Evolutionary conservation across 352 stramenopile genomes (phyloP), one percentile per base, ranked within the genome.

Genomic region (Elongisporangium undulatum): DNA sequence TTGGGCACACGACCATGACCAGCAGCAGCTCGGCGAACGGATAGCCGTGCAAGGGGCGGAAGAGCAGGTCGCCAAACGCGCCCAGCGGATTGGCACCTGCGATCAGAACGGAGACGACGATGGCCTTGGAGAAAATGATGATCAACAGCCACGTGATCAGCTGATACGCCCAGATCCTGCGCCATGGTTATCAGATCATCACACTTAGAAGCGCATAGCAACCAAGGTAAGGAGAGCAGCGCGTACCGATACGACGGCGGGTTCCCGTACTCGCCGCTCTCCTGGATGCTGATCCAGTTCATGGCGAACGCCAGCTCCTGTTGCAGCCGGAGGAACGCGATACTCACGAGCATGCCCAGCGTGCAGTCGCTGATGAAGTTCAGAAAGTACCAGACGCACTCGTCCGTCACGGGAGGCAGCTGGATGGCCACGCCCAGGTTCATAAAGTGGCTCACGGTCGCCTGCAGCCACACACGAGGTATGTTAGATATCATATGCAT

Each of bases 311-410:
- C 80, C 49, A 91, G 49, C 63, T 93, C 84, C 63, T 91, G 77
- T 60, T 90, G 82, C 48, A 90, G 60, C 15, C 78, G 75, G n/a
- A 93, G 63, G 52, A 91, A 87, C 59, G 81, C 79, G 20, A 93
- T 61, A 34, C 78, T 82, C 63, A 93, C 79, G 54, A 87, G 34
- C 79, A 90, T 93, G 26, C 84, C 84, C n/a, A 93, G 75, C 38
- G 82, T 90, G 57, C 79, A 90, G 63, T 94, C 84, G 53, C 75
- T 80, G 55, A 92, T 70, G 29, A 90, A 92, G 63, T 94, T 94
- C 60, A 92, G 68, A 61, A 94, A 94, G 62, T 94, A 94, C 84
- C 84, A 94, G 10, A 87, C 80, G 67, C 84, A 94, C 60, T 94
- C 81, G 65, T 94, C 82, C 17, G 84, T 87, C 55, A 92, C 80